Conservation (phyloP, 345 rosid genomes). For the Gossypium bickii region DNA sequence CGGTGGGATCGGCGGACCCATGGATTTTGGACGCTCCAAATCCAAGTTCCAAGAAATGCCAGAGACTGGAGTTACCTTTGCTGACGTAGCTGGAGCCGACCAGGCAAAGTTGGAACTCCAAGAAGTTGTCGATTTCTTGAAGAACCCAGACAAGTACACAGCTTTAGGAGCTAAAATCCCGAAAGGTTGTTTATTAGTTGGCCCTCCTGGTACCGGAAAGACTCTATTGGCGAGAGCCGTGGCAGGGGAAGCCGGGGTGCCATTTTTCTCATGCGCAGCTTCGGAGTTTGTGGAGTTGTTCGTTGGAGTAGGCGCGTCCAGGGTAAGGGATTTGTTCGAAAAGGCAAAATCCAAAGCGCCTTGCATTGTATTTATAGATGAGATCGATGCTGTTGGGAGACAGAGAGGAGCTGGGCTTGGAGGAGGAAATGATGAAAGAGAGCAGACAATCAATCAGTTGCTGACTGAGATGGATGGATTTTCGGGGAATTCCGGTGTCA, state of each 20-base stretch:
- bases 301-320: conserved; percentile 86
- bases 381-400: conserved; percentile 89
- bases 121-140: conserved; percentile 79
- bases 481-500: conserved; percentile 81
- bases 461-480: conserved; percentile 95
- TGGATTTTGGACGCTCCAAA: conserved; percentile 77
- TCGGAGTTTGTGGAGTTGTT: conserved; percentile 83
- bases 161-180: conserved; percentile 83
- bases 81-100: conserved; percentile 82
- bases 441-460: conserved; percentile 80
- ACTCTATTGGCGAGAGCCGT: conserved; percentile 81
- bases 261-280: conserved; percentile 77
- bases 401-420: conserved; percentile 96
- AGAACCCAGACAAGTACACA: conserved; percentile 81
- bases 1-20: conserved; percentile 80
- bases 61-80: conserved; percentile 70
- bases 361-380: conserved; percentile 79
- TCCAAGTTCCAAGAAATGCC: conserved; percentile 85
- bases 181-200: conserved; percentile 74
- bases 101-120: conserved; percentile 74
- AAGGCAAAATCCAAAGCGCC: conserved; percentile 84
- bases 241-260: conserved; percentile 85
- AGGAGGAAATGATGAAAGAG: conserved; percentile 94
- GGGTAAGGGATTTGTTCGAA: conserved; percentile 84
- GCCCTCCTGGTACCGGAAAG: conserved; percentile 86